Base-by-base conservation (phyloP, 1,284 basidiomycete species). In the Trametes sp. region DNA sequence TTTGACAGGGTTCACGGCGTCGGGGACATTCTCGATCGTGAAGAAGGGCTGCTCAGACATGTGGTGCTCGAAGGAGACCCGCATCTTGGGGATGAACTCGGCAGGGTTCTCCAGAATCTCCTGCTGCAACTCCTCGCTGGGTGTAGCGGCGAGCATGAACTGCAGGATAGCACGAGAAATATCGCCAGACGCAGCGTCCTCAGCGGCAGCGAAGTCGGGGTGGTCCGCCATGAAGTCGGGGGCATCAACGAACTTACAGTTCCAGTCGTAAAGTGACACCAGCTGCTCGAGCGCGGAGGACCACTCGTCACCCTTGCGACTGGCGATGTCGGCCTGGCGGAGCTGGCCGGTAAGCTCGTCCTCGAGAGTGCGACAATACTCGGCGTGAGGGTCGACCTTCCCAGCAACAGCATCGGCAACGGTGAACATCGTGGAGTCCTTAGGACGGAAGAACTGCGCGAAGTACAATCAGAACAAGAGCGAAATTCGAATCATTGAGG, bases 121-220 rank as follows among this genome's bases (percentile, higher is more conserved):
- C 38, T 78, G 69, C 21, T 80, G 78, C 29, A 88, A 75, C 2
- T 77, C 72, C 42, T 79, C 69, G 48, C 83, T 81, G 2, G 91
- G 90, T 1, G 90, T 89, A 16, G 90, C 92, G 2, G 87, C 85
- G 42, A 87, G 79, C 83, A 94, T 92, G 80, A 94, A 94, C 66
- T 87, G 84, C 29, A 94, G 77, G 11, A 92, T 84, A 5, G 92
- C 87, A 16, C 81, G 76, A 1, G 83, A 73, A 19, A 82, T 81
- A 73, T 88, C 77, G 38, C 70, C 79, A 9, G 76, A 45, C 48
- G 81, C 78, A 6, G 73, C 71, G 21, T 68, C 62, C 54, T 65
- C 62, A 4, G 61, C 51, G 14, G 56, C 63, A 26, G 69, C 57
- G 57, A 68, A 60, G 38, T 67, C 63, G 31, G 58, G 68, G 36